Conservation (phyloP, 768 basidiomycete species). For the Psilocybe azurescens region DNA sequence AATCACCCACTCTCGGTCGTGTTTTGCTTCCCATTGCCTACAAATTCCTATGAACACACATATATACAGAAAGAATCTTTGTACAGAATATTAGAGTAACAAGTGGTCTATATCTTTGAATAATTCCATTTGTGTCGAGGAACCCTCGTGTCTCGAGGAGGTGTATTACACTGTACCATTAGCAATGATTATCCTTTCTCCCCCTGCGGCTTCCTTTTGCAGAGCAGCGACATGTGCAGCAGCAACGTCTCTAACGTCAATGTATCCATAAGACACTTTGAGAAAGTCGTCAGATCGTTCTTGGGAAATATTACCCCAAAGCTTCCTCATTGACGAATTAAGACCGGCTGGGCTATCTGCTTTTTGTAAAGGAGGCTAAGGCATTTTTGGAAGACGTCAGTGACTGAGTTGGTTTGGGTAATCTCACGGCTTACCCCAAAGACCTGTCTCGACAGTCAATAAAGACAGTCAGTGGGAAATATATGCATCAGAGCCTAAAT, state of each 20-base stretch:
- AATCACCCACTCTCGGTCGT: too few relatives aligned
- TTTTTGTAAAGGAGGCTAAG: conserved; percentile 50
- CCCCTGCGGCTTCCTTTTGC: conserved; percentile 53
- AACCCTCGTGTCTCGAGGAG: too few relatives aligned
- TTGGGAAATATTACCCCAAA: conserved; percentile 32
- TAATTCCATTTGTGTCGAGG: too few relatives aligned
- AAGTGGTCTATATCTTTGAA: too few relatives aligned
- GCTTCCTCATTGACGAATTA: conserved; percentile 41
- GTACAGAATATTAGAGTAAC: too few relatives aligned
- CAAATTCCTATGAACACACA: too few relatives aligned
- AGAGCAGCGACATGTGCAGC: conserved; percentile 60
- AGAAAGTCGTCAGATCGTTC: conserved; percentile 24
- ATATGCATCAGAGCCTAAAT: conserved; percentile 1
- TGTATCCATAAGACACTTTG: conserved; percentile 33
- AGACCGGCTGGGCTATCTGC: conserved; percentile 37
- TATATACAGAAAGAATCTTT: too few relatives aligned
- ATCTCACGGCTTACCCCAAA: conserved; percentile 31
- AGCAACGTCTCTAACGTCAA: conserved; percentile 64
- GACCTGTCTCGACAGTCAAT: conserved; percentile 23
- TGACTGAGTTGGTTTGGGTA: neutral
- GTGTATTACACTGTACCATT: too few relatives aligned
- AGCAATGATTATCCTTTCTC: conserved; percentile 55
- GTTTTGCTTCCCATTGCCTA: too few relatives aligned
- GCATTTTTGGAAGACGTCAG: neutral
- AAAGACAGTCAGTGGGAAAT: neutral